phyloP scores from a whole-genome alignment of 148 eudicot species.

The Cornus suecica region DNA sequence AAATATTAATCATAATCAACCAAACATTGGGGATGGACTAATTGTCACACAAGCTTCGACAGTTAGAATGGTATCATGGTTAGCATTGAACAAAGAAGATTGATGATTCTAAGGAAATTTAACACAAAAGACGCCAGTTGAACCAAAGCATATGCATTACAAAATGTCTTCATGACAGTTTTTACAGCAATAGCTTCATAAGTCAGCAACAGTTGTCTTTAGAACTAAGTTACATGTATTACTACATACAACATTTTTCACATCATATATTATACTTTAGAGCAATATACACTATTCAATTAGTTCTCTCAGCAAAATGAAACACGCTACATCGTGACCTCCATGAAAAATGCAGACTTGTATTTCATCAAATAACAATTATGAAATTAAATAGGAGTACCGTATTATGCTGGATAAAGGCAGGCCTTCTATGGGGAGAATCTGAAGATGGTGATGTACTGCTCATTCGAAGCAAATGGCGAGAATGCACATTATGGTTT shows the following conservation, averaged over 20 bases:
- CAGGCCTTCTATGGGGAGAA: conserved; percentile 67
- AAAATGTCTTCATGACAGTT: neutral
- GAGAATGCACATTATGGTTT: conserved; percentile 51
- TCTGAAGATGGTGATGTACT: conserved; percentile 89
- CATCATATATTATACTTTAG: neutral
- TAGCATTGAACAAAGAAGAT: neutral
- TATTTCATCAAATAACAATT: neutral
- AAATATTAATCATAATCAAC: no score
- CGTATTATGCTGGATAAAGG: conserved; percentile 32
- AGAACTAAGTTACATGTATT: neutral
- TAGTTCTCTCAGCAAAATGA: neutral
- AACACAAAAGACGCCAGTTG: neutral
- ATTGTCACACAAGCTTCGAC: neutral
- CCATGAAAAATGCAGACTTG: neutral
- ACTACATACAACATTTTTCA: neutral
- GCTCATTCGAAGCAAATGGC: conserved; percentile 60
- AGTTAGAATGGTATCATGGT: neutral
- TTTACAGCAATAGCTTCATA: neutral
- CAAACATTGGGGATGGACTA: neutral
- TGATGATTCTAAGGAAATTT: neutral
- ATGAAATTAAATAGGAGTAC: conserved; percentile 30
- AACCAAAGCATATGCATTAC: neutral
- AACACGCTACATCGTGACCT: neutral
- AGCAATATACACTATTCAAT: neutral
- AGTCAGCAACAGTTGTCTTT: neutral